A percentile compares a stretch with the other conserved stretches of the same genome.
Conservation (phyloP, 768 basidiomycete species). For the Clavulina sp. region DNA sequence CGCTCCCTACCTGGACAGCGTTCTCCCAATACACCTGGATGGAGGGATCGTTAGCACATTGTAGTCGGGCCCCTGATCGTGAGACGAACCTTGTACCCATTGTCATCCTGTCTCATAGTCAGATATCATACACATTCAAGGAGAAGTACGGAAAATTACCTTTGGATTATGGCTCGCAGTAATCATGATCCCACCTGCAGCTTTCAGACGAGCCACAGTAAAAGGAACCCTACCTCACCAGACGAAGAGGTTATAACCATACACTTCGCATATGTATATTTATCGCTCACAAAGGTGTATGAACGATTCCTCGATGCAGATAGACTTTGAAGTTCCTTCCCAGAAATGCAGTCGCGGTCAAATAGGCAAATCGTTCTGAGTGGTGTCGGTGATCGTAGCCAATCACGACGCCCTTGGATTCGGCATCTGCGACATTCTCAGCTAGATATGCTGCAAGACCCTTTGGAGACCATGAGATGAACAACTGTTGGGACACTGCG, state of each 20-base stretch:
- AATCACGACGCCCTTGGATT: slow-evolving; percentile 51
- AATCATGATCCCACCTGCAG: slow-evolving; percentile 79
- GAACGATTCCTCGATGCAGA: slow-evolving; percentile 49
- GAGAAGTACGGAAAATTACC: slow-evolving; percentile 18
- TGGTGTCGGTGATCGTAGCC: slow-evolving; percentile 78
- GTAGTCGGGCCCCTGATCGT: not conserved
- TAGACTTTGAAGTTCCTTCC: slow-evolving; percentile 48
- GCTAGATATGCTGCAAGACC: slow-evolving; percentile 62
- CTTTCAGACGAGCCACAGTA: slow-evolving; percentile 41
- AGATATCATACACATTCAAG: not conserved
- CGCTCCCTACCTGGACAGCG: slow-evolving; percentile 45
- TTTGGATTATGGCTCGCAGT: slow-evolving; percentile 87
- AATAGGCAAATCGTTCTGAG: slow-evolving; percentile 55
- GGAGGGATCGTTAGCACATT: not conserved
- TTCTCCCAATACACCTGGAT: slow-evolving; percentile 89
- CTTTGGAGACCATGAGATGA: slow-evolving; percentile 20
- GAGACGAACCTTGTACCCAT: slow-evolving; percentile 59
- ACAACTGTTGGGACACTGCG: not conserved
- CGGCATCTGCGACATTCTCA: slow-evolving; percentile 33
- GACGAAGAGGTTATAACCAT: too few relatives aligned
- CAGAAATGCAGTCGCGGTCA: slow-evolving; percentile 58
- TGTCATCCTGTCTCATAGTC: slow-evolving; percentile 40
- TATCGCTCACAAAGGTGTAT: slow-evolving; percentile 53
- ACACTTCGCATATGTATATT: not conserved
- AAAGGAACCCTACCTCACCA: slow-evolving; percentile 56